Evolutionary conservation across 192 early-diverging fungal genomes (phyloP).

Genomic region (Oehlia diaphana): DNA sequence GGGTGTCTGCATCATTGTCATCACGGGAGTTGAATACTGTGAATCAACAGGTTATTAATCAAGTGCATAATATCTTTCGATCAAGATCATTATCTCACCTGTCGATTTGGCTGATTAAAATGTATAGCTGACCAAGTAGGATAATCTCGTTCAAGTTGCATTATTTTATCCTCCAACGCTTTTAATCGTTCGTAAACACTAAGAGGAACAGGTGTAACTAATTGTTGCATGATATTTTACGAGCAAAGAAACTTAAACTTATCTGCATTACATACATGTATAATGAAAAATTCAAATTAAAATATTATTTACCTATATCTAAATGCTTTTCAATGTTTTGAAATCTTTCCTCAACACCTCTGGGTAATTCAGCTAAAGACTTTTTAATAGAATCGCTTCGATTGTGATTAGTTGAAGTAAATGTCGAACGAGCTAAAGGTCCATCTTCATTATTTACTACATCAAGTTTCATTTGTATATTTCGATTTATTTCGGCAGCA

Average conservation of each 20-base stretch:
- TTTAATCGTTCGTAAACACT: conserved; percentile 60
- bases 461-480: conserved; percentile 78
- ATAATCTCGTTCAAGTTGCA: conserved; percentile 71
- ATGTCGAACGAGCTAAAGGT: conserved; percentile 60
- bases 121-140: conserved; percentile 78
- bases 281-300: conserved; percentile 18
- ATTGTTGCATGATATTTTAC: not conserved
- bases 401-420: conserved; percentile 38
- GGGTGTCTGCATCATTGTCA: not conserved
- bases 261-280: not conserved
- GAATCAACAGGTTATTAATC: not conserved
- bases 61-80: not conserved
- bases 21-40: not conserved
- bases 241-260: not conserved
- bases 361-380: conserved; percentile 8
- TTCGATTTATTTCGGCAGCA: conserved; percentile 54
- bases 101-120: conserved; percentile 73
- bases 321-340: conserved; percentile 74
- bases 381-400: conserved; percentile 19
- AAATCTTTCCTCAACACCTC: conserved; percentile 61
- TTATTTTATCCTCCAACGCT: conserved; percentile 75
- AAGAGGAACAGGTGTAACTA: conserved; percentile 41
- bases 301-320: conserved; percentile 50
- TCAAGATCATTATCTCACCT: conserved; percentile 31
- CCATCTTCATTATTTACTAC: conserved; percentile 65